phyloP scores from a whole-genome alignment of 495 filamentous ascomycete species.

The Bombardia bombarda region DNA sequence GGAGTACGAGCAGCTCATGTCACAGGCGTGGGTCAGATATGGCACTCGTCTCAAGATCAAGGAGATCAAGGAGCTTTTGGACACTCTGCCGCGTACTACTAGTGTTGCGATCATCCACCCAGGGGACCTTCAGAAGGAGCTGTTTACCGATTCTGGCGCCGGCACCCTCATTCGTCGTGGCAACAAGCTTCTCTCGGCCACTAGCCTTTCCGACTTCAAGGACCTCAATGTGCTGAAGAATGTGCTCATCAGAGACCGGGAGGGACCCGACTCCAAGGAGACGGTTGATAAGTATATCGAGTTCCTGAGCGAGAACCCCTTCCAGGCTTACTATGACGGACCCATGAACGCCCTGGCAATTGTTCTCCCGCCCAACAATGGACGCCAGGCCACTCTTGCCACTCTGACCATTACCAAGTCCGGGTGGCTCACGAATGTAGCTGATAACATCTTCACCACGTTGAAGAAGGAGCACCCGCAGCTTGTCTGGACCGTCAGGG shows the following conservation, averaged over 20 bases:
- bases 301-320: slow-evolving; percentile 63
- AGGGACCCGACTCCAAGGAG: slow-evolving; percentile 71
- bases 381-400: slow-evolving; percentile 65
- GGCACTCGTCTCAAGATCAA: slow-evolving; percentile 97
- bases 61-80: slow-evolving; percentile 91
- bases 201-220: slow-evolving; percentile 68
- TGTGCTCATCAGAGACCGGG: slow-evolving; percentile 76
- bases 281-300: slow-evolving; percentile 85
- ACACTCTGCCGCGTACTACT: slow-evolving; percentile 78
- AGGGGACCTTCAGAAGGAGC: slow-evolving; percentile 86
- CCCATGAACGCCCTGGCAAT: slow-evolving; percentile 95
- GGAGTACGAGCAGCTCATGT: slow-evolving; percentile 93
- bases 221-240: slow-evolving; percentile 71
- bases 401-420: slow-evolving; percentile 94
- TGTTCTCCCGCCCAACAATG: slow-evolving; percentile 61
- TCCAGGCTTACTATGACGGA: slow-evolving; percentile 94
- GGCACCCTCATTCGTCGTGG: slow-evolving; percentile 91
- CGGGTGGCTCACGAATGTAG: slow-evolving; percentile 90
- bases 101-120: slow-evolving; percentile 98
- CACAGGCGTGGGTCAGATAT: slow-evolving; percentile 91
- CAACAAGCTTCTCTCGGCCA: slow-evolving; percentile 76
- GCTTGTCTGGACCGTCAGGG: slow-evolving; percentile 94
- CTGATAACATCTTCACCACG: slow-evolving; percentile 93
- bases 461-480: slow-evolving; percentile 89
- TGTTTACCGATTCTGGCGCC: slow-evolving; percentile 93